Conservation (phyloP, 1,284 basidiomycete species). For the Leccinum angustisporum region DNA sequence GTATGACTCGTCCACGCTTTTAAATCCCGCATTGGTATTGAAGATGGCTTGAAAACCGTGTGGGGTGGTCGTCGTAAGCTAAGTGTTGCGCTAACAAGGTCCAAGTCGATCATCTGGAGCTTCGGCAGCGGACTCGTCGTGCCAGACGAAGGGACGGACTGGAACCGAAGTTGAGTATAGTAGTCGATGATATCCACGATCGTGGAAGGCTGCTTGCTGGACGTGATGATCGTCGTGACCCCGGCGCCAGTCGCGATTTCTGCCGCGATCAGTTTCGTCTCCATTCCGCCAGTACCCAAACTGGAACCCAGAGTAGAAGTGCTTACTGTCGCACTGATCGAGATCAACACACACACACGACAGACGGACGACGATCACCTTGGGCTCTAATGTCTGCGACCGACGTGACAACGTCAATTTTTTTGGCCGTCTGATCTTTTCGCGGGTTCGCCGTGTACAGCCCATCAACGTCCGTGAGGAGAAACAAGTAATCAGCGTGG, state of each 20-base stretch:
- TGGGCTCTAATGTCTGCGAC: constrained; percentile 79
- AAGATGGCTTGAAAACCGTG: constrained; percentile 83
- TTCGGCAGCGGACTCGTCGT: constrained; percentile 38
- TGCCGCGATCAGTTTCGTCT: constrained; percentile 97
- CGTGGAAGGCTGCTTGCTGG: constrained; percentile 76
- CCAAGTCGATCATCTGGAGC: constrained; percentile 29
- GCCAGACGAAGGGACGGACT: constrained; percentile 38
- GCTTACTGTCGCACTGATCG: constrained; percentile 58
- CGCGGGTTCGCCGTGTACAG: constrained; percentile 95
- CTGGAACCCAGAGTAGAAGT: constrained; percentile 90
- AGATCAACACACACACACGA: neutral
- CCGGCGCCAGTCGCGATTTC: constrained; percentile 96
- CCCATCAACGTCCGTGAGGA: constrained; percentile 96
- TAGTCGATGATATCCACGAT: constrained; percentile 85
- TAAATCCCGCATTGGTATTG: constrained; percentile 79
- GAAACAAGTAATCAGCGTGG: constrained; percentile 95
- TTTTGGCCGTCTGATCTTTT: constrained; percentile 80
- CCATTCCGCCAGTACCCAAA: constrained; percentile 98
- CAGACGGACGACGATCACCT: constrained; percentile 49
- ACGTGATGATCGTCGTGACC: constrained; percentile 90
- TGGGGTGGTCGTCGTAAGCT: constrained; percentile 63
- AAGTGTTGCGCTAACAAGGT: constrained; percentile 24
- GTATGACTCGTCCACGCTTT: constrained; percentile 97
- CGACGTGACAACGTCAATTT: constrained; percentile 82
- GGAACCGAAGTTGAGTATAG: constrained; percentile 47